Evolutionary conservation across 352 stramenopile species (phyloP).

Genomic region (Globisporangium carolinianum): DNA sequence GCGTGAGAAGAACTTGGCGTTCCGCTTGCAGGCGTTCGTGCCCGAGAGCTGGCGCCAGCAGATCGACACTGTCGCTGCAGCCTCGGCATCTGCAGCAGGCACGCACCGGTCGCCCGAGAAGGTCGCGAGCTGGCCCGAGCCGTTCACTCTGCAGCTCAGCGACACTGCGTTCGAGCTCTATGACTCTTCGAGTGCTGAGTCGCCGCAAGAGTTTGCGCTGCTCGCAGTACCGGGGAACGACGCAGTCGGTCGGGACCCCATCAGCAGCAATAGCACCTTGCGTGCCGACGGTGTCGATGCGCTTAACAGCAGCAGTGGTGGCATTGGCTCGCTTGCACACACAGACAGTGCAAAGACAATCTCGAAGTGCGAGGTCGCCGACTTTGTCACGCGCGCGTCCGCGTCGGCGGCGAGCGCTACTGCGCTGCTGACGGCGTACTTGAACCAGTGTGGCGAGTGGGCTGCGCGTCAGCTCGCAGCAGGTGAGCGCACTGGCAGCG

Average conservation of each 20-base stretch:
- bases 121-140: slow-evolving; percentile 15
- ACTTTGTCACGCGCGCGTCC: slow-evolving; percentile 9
- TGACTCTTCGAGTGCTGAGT: slow-evolving; percentile 12
- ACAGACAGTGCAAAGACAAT: background rate
- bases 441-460: slow-evolving; percentile 65
- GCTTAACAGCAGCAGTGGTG: background rate
- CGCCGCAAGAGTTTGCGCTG: slow-evolving; percentile 7
- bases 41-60: slow-evolving; percentile 10
- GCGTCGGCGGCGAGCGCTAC: background rate
- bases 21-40: slow-evolving; percentile 40
- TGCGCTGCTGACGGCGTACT: slow-evolving; percentile 14
- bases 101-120: slow-evolving; percentile 6
- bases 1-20: slow-evolving; percentile 52
- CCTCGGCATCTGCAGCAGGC: background rate
- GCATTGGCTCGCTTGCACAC: background rate
- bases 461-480: slow-evolving; percentile 27
- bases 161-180: slow-evolving; percentile 25
- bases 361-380: slow-evolving; percentile 10
- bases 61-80: slow-evolving; percentile 2
- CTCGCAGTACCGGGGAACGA: slow-evolving; percentile 13
- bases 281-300: background rate
- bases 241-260: slow-evolving; percentile 2
- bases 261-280: background rate
- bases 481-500: background rate
- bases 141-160: slow-evolving; percentile 21